Base-by-base conservation (phyloP, 2,329 filamentous ascomycete genomes). In the Phialophora verrucosa region DNA sequence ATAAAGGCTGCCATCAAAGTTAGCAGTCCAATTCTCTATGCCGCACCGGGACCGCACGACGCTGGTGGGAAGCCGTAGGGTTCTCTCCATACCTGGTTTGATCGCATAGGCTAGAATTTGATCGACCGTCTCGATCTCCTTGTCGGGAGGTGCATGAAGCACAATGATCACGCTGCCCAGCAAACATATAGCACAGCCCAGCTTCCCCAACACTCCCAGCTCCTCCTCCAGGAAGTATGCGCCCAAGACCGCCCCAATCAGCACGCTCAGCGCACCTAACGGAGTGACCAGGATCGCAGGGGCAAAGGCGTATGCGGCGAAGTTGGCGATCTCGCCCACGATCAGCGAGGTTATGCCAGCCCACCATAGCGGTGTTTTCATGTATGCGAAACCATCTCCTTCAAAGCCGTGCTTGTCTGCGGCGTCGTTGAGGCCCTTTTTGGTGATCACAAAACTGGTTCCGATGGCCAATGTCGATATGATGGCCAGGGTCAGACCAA, bases 231-330 rank as follows among this genome's bases (percentile, higher is more conserved):
- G 83, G 77, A 98, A 96, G 79, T 99, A 98, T 70, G 95, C 93
- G 59, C 95, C 94, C 65, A 99, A 81, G 32, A 99, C 93, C 23
- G 95, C 93, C 71, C 93, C 95, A 75, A 99, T 97, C 71, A 99
- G 83, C 65, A 99, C 96, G 76, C 92, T 95, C 69, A 99, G 85
- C 63, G 95, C 95, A 68, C 95, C 95, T 27, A 99, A 83, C 29
- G 95, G 95, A 4, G 95, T 99, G 49, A 99, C 95, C 61, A 99
- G 85, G 79, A 99, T 99, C n/a, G 95, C 96, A 49, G 95, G 95
- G 71, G 95, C 95, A 80, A 98, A 99, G 7, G 95, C 95, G 78
- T 99, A 99, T 69, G 95, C 95, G 59, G 93, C 93, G 77, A 99
- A 99, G 80, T 99, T 99, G 81, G 93, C 96, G 65, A 97, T 83